These are phyloP conservation scores for Candida andamanensis DNA, from an alignment of 805 yeast species.

Conservation along the genomic window DNA sequence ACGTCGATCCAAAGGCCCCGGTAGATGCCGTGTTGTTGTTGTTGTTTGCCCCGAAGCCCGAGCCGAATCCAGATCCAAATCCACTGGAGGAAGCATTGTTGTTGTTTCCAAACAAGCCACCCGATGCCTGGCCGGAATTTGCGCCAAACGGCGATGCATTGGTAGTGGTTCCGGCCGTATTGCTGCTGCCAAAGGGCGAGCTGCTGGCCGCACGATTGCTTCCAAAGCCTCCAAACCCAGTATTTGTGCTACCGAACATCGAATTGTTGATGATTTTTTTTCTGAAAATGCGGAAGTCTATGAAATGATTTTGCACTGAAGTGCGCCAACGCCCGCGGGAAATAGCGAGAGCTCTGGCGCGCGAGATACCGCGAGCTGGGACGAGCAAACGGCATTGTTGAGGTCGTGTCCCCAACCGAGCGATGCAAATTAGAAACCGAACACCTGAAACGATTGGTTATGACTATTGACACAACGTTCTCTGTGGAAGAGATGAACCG, in stretches of 20 bases:
- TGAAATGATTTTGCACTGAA: no score
- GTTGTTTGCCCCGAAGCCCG: conserved; percentile 8
- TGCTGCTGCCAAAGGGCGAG: conserved; percentile 30
- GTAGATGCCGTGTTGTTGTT: conserved; percentile 14
- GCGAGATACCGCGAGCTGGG: no score
- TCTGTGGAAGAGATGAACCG: not conserved
- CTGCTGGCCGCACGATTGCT: conserved; percentile 17
- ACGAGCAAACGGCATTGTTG: no score
- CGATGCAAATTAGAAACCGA: no score
- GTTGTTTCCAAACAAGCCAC: conserved; percentile 5
- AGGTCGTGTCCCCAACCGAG: no score
- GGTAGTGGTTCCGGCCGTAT: conserved; percentile 19
- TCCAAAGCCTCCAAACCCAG: conserved; percentile 50
- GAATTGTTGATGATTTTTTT: conserved; percentile 4
- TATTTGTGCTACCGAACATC: conserved; percentile 45
- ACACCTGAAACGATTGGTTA: no score
- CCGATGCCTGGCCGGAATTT: conserved; percentile 9
- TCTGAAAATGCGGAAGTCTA: no score
- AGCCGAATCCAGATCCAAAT: conserved; percentile 5
- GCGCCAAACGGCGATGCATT: no score
- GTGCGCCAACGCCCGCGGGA: no score
- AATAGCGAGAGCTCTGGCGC: no score
- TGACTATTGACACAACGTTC: not conserved
- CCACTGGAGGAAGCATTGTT: conserved; percentile 4
- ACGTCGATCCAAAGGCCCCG: conserved; percentile 6